Conservation (phyloP, 148 eudicot species). For the Arctostaphylos glauca region DNA sequence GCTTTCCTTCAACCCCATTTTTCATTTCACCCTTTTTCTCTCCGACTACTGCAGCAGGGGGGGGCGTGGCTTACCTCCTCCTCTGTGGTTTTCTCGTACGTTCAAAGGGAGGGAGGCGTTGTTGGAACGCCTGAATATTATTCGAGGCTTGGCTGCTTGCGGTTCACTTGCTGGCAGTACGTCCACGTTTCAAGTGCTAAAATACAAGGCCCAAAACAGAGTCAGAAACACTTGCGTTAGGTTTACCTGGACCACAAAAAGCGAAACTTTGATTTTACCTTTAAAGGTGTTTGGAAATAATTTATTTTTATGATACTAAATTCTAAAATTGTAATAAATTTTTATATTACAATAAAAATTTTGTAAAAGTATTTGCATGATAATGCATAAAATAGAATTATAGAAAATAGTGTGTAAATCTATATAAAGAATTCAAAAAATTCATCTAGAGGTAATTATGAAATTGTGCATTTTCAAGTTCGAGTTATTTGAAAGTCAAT, state of each 20-base stretch:
- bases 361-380: too few relatives aligned
- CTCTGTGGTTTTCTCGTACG: neutral
- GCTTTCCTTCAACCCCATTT: conserved; percentile 33
- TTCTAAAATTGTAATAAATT: too few relatives aligned
- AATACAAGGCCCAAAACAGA: conserved; percentile 15
- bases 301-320: too few relatives aligned
- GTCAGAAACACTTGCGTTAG: neutral
- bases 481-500: too few relatives aligned
- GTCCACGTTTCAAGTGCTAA: conserved; percentile 15
- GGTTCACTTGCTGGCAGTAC: neutral
- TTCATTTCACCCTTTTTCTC: conserved; percentile 11
- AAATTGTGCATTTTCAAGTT: too few relatives aligned
- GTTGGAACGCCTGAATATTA: neutral
- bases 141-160: conserved; percentile 3
- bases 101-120: neutral
- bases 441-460: too few relatives aligned
- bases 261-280: neutral
- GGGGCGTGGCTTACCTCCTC: too few relatives aligned
- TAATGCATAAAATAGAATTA: too few relatives aligned
- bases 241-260: neutral
- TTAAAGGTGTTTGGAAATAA: too few relatives aligned
- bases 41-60: neutral
- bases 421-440: too few relatives aligned
- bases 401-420: too few relatives aligned
- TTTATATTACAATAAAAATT: too few relatives aligned